phyloP scores from a whole-genome alignment of 192 early-diverging fungal genomes.

The Rhizophagus sp. region DNA sequence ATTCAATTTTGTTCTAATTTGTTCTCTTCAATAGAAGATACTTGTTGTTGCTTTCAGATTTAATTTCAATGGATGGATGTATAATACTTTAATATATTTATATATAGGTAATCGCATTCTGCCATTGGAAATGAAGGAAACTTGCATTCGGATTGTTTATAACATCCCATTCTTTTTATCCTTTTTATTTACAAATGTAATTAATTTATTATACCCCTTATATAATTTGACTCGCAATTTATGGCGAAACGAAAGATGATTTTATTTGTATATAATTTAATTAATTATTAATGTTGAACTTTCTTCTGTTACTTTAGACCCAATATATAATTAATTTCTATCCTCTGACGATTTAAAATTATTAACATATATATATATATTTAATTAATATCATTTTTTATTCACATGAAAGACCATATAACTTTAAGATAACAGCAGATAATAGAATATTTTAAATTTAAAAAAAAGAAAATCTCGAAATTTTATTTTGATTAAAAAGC shows the following conservation, averaged over 20 bases:
- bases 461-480: no score
- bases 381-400: not conserved
- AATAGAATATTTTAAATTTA: no score
- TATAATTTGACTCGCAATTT: not conserved
- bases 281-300: not conserved
- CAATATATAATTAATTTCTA: not conserved
- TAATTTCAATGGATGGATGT: not conserved
- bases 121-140: not conserved
- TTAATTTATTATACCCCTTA: not conserved
- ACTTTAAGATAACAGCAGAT: no score
- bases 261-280: not conserved
- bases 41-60: conserved; percentile 2
- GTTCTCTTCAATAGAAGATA: not conserved
- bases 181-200: not conserved
- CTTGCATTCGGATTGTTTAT: not conserved
- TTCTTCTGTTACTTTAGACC: no score
- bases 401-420: no score
- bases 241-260: not conserved
- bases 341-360: not conserved
- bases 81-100: not conserved
- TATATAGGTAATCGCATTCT: not conserved
- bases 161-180: not conserved
- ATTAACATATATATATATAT: not conserved
- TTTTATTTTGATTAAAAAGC: no score
- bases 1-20: conserved; percentile 8